A percentile compares a stretch with the other conserved stretches of the same genome.
Conservation (phyloP, 768 basidiomycete genomes). For the Mycena latifolia region DNA sequence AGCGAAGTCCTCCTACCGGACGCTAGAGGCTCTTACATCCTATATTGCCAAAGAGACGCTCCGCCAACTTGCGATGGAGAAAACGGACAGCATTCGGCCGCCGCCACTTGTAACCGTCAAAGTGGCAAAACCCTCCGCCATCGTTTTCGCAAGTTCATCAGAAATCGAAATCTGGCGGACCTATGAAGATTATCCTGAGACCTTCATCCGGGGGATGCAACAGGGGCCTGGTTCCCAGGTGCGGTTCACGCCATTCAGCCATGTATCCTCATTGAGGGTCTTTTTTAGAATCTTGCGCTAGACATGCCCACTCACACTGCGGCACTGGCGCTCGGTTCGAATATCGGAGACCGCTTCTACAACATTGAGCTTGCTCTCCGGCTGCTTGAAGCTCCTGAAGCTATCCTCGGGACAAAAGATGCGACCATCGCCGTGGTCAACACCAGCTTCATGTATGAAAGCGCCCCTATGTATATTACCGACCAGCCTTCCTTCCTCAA, state of each 20-base stretch:
- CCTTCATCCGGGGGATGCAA: slow-evolving; percentile 16
- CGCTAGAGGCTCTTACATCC: slow-evolving; percentile 79
- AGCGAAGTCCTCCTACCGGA: slow-evolving; percentile 62
- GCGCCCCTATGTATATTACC: slow-evolving; percentile 94
- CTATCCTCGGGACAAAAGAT: slow-evolving; percentile 42
- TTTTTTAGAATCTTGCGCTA: neutral
- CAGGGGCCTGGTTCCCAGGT: neutral
- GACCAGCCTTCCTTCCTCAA: slow-evolving; percentile 93
- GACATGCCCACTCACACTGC: slow-evolving; percentile 45
- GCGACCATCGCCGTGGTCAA: slow-evolving; percentile 61
- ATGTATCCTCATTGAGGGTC: neutral
- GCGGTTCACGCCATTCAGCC: neutral
- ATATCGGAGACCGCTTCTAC: slow-evolving; percentile 87
- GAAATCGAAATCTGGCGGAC: slow-evolving; percentile 71
- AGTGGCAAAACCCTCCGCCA: slow-evolving; percentile 79
- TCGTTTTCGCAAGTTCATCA: slow-evolving; percentile 75
- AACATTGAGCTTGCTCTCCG: slow-evolving; percentile 86
- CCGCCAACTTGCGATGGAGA: slow-evolving; percentile 33
- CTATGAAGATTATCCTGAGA: slow-evolving; percentile 48
- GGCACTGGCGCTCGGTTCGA: slow-evolving; percentile 89
- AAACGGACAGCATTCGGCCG: slow-evolving; percentile 21
- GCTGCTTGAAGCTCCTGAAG: slow-evolving; percentile 67
- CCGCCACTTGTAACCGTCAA: slow-evolving; percentile 60
- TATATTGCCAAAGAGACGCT: slow-evolving; percentile 64
- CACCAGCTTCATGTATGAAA: slow-evolving; percentile 94